Evolutionary conservation across 148 eudicot genomes (phyloP), one percentile per base, ranked within the genome.

Genomic region (Silene latifolia): DNA sequence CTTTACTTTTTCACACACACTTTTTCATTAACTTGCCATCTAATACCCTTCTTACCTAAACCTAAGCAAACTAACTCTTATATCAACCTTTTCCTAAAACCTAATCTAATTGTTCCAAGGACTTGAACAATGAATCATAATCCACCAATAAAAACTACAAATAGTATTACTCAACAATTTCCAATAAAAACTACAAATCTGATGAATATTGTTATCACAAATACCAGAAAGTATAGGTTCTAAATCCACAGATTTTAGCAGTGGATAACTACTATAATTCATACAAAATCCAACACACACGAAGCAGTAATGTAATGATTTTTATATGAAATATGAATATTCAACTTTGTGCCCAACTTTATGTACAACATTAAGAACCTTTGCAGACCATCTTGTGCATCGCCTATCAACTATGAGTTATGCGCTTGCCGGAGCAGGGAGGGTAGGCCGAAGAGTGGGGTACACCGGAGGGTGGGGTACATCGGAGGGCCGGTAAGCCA

Each of bases 311-410:
- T 48, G 2, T 10, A 48, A 48, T 12, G 4, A 48, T 48, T 48
- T 48, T 13, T 10, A 48, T 48, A 48, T 2, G 54, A 48, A 48
- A 48, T 46, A 4, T 9, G 48, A 25, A 53, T 23, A 69, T 51
- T 53, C 73, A 58, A 77, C 13, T 56, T 70, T 62, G 67, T 63
- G 71, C 59, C 66, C 14, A 73, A 67, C 27, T 69, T 24, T 69
- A 77, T 77, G 51, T 64, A 77, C 80, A 77, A 63, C 48, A 65
- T 24, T 39, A 80, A 58, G 9, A 15, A 76, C 71, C 79, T 71
- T 79, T 17, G 15, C 69, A 8, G 57, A 72, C 23, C 48, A 24
- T 21, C 24, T 27, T 42, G 57, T 21, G n/a, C 65, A n/a, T 68
- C 64, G 56, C 56, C 0, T 65, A n/a, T 57, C 48, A 57, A 20